Conservation (phyloP, 257 asterid species). For the Craterostigma plantagineum region DNA sequence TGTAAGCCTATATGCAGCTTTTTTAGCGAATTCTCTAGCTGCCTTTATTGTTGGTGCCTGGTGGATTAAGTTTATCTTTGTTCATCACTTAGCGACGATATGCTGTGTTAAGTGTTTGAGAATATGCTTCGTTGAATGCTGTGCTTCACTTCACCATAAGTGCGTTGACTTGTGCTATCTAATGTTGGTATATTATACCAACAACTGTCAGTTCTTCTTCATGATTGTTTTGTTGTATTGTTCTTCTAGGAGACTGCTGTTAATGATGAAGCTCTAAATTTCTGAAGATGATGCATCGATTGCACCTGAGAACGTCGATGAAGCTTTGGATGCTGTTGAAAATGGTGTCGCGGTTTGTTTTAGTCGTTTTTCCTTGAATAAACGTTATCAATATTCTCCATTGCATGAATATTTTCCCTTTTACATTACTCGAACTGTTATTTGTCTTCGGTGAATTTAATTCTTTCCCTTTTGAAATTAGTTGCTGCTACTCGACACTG, state of each 20-base stretch:
- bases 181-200: neutral
- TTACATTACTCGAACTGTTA: no score
- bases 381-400: neutral
- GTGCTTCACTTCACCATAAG: no score
- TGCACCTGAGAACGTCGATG: slow-evolving; percentile 25
- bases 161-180: neutral
- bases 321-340: slow-evolving; percentile 52
- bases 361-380: neutral
- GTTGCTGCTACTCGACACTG: neutral
- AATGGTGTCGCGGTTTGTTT: slow-evolving; percentile 53
- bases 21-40: neutral
- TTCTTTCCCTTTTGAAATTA: no score
- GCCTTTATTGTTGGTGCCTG: neutral
- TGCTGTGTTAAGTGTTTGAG: no score
- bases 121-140: neutral
- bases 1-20: slow-evolving; percentile 17
- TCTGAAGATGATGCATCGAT: slow-evolving; percentile 17
- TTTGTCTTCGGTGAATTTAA: no score
- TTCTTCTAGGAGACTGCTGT: slow-evolving; percentile 32
- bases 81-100: neutral
- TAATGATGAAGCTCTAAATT: slow-evolving; percentile 15
- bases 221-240: slow-evolving; percentile 3
- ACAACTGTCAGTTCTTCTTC: slow-evolving; percentile 2
- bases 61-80: slow-evolving; percentile 1
- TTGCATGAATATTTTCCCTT: no score